Conservation (phyloP, 108 stramenopile species). For the Halocafeteria seosinensis region DNA sequence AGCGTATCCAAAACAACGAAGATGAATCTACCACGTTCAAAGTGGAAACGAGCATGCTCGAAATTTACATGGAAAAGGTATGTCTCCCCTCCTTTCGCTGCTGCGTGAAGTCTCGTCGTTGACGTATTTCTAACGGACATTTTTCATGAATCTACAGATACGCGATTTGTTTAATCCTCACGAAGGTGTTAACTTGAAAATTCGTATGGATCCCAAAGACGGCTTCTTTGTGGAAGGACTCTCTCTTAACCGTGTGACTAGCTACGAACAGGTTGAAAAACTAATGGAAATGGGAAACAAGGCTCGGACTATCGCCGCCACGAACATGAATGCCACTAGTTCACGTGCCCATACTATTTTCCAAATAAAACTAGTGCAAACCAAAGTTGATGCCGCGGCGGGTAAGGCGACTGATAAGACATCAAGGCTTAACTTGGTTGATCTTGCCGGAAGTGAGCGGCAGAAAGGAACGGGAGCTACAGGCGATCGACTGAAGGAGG, state of each 20-base stretch:
- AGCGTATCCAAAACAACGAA: slow-evolving; percentile 6
- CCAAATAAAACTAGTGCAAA: slow-evolving; percentile 25
- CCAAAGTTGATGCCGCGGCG: slow-evolving; percentile 10
- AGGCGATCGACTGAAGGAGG: slow-evolving; percentile 21
- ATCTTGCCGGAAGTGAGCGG: slow-evolving; percentile 24
- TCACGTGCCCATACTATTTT: slow-evolving; percentile 38
- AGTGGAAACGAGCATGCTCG: slow-evolving; percentile 12
- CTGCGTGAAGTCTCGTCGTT: slow-evolving; percentile 7
- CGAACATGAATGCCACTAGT: slow-evolving; percentile 34
- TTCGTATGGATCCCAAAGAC: slow-evolving; percentile 21
- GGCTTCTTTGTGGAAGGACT: slow-evolving; percentile 13
- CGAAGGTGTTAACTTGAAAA: slow-evolving; percentile 12
- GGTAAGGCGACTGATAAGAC: slow-evolving; percentile 11
- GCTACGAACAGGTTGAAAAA: slow-evolving; percentile 1
- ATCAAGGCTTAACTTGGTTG: slow-evolving; percentile 15
- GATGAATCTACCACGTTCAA: neutral
- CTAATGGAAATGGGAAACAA: slow-evolving; percentile 9
- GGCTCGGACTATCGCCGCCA: slow-evolving; percentile 24
- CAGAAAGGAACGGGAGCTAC: slow-evolving; percentile 18
- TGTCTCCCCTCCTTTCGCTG: no score
- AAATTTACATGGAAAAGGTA: slow-evolving; percentile 30
- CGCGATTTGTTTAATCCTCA: slow-evolving; percentile 12
- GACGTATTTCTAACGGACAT: slow-evolving; percentile 40
- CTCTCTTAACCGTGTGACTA: neutral
- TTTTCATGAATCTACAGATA: slow-evolving; percentile 31